A percentile compares a stretch with the other conserved stretches of the same genome.
phyloP scores from a whole-genome alignment of 2,329 filamentous ascomycete genomes.

The Xylaria sp. region DNA sequence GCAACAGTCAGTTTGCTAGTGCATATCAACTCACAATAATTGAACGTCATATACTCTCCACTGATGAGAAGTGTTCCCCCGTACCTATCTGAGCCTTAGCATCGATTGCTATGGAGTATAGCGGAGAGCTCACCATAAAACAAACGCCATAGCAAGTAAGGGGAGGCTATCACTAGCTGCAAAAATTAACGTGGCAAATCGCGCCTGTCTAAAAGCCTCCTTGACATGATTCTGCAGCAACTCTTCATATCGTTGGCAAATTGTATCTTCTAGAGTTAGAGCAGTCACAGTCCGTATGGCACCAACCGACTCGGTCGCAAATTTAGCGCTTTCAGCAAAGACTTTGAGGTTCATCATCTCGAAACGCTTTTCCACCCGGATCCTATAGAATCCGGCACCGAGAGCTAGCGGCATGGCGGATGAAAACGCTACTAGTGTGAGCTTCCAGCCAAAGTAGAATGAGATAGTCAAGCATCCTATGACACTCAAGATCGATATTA shows the following conservation, averaged over 20 bases:
- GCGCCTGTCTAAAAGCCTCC: slow-evolving; percentile 69
- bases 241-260: slow-evolving; percentile 68
- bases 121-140: slow-evolving; percentile 44
- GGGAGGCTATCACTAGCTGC: slow-evolving; percentile 73
- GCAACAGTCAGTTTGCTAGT: neutral
- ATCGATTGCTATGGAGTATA: neutral
- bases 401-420: slow-evolving; percentile 66
- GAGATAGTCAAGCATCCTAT: slow-evolving; percentile 73
- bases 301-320: slow-evolving; percentile 78
- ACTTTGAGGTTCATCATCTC: slow-evolving; percentile 68
- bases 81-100: slow-evolving; percentile 69
- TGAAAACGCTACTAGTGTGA: slow-evolving; percentile 73
- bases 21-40: slow-evolving; percentile 54
- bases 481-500: slow-evolving; percentile 73
- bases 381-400: slow-evolving; percentile 55
- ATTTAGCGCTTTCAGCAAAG: slow-evolving; percentile 77
- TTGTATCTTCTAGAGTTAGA: slow-evolving; percentile 74
- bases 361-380: slow-evolving; percentile 48
- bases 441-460: slow-evolving; percentile 81
- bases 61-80: slow-evolving; percentile 69
- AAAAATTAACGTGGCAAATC: slow-evolving; percentile 73
- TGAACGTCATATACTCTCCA: slow-evolving; percentile 60
- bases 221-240: slow-evolving; percentile 70
- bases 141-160: slow-evolving; percentile 50
- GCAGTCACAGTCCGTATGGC: slow-evolving; percentile 79